Conservation (phyloP, 306 rosid genomes). For the Acacia melanoxylon region DNA sequence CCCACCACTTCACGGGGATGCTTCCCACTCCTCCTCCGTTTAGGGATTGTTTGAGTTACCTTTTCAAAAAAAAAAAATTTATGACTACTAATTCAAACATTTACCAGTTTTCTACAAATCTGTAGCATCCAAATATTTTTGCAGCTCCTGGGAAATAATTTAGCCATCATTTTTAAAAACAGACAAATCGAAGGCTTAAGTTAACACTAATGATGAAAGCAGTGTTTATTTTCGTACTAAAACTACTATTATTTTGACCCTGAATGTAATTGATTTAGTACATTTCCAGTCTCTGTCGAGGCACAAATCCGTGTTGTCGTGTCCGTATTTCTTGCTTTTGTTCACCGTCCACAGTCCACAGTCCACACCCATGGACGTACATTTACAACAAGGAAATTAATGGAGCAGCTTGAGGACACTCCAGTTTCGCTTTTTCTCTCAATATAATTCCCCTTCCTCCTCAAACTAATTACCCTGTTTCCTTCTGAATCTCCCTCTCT, state of each 20-base stretch:
- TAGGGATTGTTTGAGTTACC: too few species aligned
- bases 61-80: too few species aligned
- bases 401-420: slow-evolving; percentile 38
- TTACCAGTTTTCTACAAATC: neutral
- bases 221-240: neutral
- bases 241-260: neutral
- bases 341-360: neutral
- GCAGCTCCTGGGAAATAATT: neutral
- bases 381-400: neutral
- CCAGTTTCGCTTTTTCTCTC: neutral
- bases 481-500: neutral
- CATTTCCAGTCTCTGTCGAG: neutral
- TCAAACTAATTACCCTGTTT: neutral
- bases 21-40: neutral
- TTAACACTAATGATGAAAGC: neutral
- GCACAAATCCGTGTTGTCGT: neutral
- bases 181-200: neutral
- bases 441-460: slow-evolving; percentile 14
- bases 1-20: slow-evolving; percentile 15
- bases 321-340: neutral
- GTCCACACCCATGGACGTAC: slow-evolving; percentile 20
- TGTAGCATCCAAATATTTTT: neutral
- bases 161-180: neutral
- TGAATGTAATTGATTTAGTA: neutral
- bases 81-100: too few species aligned